Base-by-base conservation (phyloP, 257 asterid genomes). In the Penstemon davidsonii region DNA sequence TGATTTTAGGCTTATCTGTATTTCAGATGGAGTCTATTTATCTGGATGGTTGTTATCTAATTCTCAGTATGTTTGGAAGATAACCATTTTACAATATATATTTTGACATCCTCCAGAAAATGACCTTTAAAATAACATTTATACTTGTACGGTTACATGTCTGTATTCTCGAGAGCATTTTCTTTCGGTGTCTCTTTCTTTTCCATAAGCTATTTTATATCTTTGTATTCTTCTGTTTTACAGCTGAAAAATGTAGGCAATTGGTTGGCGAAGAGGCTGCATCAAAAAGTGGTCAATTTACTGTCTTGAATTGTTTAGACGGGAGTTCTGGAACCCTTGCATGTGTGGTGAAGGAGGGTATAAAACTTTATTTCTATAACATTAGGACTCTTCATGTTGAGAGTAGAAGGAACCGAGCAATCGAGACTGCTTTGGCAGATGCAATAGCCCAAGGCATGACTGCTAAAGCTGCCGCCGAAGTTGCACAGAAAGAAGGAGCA, bases 161-260 rank as follows among this genome's bases (percentile, higher is more conserved):
- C 13, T 43, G 59, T 47, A 51, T 62, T 52, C 13, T 55, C 40
- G 64, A 72, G 64, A 72, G 2, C 51, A 67, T 18, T 46, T 75
- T 57, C 46, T 54, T 58, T 39, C 44, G 7, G 37, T 36, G 18
- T 60, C 42, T 13, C 45, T 60, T 67, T 64, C 44, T 64, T 61
- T 68, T 10, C 13, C 42, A 41, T 18, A 19, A 47, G 47, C 57
- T 74, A 50, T 38, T 51, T 19, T 47, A 11, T 13, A 58, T 39
- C 41, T 72, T 63, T 25, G 25, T 46, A 9, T 55, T 76, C 62
- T 71, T 55, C 70, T 68, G 59, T 58, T 69, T 40, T 76, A 72
- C 78, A 93, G 99, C 99, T 75, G 99, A 93, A 76, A 88, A 90
- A 71, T 88, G 91, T 61, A 82, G 97, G 73, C 73, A 81, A 56